phyloP scores from a whole-genome alignment of 768 basidiomycete species.

The Phlebiopsis gigantea region DNA sequence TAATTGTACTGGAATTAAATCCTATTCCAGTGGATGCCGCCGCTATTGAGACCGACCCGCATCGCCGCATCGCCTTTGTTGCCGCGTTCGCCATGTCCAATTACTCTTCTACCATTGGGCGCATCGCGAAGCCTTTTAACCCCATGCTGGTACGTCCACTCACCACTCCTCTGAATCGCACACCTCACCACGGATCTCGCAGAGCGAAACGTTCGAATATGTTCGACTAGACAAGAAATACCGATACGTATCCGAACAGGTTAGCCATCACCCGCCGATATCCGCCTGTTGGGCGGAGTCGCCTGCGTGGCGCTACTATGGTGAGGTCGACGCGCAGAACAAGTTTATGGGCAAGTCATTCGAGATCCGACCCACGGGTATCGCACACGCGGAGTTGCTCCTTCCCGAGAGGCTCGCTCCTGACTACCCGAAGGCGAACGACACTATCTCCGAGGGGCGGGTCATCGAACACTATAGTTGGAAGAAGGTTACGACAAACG shows the following conservation, averaged over 20 bases:
- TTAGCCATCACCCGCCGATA: conserved; percentile 95
- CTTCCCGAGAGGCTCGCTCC: conserved; percentile 64
- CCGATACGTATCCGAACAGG: conserved; percentile 93
- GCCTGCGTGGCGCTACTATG: conserved; percentile 85
- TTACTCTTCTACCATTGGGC: conserved; percentile 92
- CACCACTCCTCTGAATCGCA: neutral
- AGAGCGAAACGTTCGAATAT: conserved; percentile 95
- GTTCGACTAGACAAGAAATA: conserved; percentile 84
- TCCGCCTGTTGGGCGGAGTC: conserved; percentile 95
- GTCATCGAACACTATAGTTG: conserved; percentile 90
- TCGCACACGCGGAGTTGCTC: conserved; percentile 82
- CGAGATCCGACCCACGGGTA: conserved; percentile 93
- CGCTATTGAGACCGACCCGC: conserved; percentile 65
- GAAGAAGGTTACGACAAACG: conserved; percentile 90
- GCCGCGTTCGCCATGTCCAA: conserved; percentile 98
- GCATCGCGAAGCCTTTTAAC: conserved; percentile 97
- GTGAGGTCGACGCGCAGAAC: conserved; percentile 95
- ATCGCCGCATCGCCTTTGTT: conserved; percentile 84
- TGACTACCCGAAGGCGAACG: conserved; percentile 54
- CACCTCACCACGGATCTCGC: neutral
- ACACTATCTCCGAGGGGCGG: conserved; percentile 37
- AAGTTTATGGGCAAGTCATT: conserved; percentile 96
- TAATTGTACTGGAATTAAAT: neutral
- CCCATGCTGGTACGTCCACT: conserved; percentile 22
- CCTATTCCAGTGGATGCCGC: conserved; percentile 71